Evolutionary conservation across 257 asterid species (phyloP), one percentile per base, ranked within the genome.

Genomic region (Ballota nigra): DNA sequence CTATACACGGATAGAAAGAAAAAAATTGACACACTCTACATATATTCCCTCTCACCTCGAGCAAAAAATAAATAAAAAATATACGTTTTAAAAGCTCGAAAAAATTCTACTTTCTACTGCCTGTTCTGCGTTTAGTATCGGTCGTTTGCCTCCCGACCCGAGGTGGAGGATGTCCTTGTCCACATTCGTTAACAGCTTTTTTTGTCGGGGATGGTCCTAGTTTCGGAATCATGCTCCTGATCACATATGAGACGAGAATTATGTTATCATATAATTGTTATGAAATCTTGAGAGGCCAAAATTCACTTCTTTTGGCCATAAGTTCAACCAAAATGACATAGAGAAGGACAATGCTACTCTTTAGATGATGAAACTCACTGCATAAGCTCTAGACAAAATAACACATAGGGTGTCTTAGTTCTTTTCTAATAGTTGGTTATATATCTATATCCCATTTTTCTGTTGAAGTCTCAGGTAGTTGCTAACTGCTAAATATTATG

Each of bases 171-270:
- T 77, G 92, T 28, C 78, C 81, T 72, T 77, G 87, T 34, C 83
- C 84, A 69, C 38, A 63, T 59, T 84, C 90, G 62, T 78, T 83
- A 40, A 72, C 84, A 8, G 51, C 66, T 77, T 86, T 89, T 61
- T 87, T 73, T 9, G 87, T 83, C 10, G 87, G 90, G 12, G 95
- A 87, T 55, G 91, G 83, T 19, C 83, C 95, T 45, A 71, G 33
- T 75, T 81, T 92, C 24, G 91, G 76, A 64, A 77, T 76, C 86
- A 78, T 75, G 76, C 76, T 82, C 92, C 95, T 86, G 81, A 58
- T 55, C 19, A 31, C 71, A 57, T 4, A 61, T 26, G 23, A 63
- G 10, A 73, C 52, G 24, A 68, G 22, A 57, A 16, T 38, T 52
- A 33, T 38, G 60, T 55, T 4, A 66, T 13, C 45, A 51, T 12